A percentile compares a stretch with the other conserved stretches of the same genome.
Evolutionary conservation across 169 alveolate genomes (phyloP).

Genomic region (Babesia divergens): DNA sequence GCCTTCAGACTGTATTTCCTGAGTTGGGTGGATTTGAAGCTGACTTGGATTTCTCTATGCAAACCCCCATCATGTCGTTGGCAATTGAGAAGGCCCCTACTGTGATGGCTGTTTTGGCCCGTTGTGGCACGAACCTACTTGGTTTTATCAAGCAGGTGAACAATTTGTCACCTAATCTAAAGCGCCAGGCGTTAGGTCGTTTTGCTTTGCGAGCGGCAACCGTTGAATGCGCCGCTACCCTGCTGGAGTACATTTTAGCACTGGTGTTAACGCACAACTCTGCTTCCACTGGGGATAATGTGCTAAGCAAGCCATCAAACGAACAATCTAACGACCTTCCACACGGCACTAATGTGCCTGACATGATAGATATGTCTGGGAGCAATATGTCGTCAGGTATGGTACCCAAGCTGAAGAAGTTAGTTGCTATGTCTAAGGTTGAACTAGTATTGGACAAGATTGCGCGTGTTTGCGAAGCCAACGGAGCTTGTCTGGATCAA

Average conservation of each 20-base stretch:
- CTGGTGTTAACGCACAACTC: slow-evolving; percentile 19
- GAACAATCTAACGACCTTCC: slow-evolving; percentile 5
- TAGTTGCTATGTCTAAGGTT: slow-evolving; percentile 2
- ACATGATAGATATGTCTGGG: neutral
- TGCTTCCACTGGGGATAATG: neutral
- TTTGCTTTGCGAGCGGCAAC: slow-evolving; percentile 44
- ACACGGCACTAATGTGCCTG: neutral
- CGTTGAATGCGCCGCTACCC: slow-evolving; percentile 39
- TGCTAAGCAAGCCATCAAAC: neutral
- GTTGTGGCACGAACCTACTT: slow-evolving; percentile 33
- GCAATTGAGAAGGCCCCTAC: slow-evolving; percentile 40
- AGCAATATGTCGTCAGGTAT: neutral
- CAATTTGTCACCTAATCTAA: neutral
- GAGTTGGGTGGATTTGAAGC: slow-evolving; percentile 63
- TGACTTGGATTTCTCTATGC: slow-evolving; percentile 44
- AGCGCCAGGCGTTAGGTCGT: slow-evolving; percentile 15
- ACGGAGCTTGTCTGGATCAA: slow-evolving; percentile 18
- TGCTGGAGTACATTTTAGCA: slow-evolving; percentile 57
- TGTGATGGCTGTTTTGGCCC: slow-evolving; percentile 16
- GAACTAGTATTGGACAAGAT: slow-evolving; percentile 27
- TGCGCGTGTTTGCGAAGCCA: slow-evolving; percentile 35
- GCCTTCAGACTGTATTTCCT: slow-evolving; percentile 49
- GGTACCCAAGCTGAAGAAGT: slow-evolving; percentile 26
- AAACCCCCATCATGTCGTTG: slow-evolving; percentile 37
- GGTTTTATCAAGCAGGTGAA: slow-evolving; percentile 19